Evolutionary conservation across 1,284 basidiomycete genomes (phyloP).

Genomic region (Ceratobasidium sp.): DNA sequence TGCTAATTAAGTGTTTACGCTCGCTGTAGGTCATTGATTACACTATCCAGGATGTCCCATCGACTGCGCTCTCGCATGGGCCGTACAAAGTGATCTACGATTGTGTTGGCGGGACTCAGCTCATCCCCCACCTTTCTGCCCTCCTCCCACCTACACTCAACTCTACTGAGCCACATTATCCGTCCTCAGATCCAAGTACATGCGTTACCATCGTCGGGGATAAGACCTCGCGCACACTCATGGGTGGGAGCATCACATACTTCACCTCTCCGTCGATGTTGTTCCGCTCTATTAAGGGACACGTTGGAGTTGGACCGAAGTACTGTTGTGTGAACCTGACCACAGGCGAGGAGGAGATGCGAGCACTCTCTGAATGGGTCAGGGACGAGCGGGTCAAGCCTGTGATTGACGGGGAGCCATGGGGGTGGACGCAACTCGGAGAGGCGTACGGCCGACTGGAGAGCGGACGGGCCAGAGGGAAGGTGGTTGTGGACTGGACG

Average conservation of each 20-base stretch:
- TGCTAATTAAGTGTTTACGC: background rate
- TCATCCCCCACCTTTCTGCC: slow-evolving; percentile 2
- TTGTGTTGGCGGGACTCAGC: slow-evolving; percentile 16
- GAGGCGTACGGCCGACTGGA: slow-evolving; percentile 6
- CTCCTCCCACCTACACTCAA: background rate
- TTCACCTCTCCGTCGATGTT: background rate
- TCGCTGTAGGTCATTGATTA: slow-evolving; percentile 7
- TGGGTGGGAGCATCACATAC: slow-evolving; percentile 7
- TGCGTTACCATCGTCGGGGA: slow-evolving; percentile 15
- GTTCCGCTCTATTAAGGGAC: background rate
- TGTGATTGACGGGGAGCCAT: slow-evolving; percentile 12
- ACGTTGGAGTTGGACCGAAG: background rate
- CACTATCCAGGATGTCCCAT: background rate
- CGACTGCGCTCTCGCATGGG: slow-evolving; percentile 2
- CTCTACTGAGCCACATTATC: background rate
- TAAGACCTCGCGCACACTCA: background rate
- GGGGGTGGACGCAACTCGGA: background rate
- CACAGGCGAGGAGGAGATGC: background rate
- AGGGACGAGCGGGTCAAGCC: background rate
- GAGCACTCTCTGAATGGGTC: background rate
- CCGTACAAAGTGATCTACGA: slow-evolving; percentile 14
- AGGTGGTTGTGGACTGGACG: slow-evolving; percentile 6
- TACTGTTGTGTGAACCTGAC: slow-evolving; percentile 9
- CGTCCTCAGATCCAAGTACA: background rate
- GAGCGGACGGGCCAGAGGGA: slow-evolving; percentile 9